These are phyloP conservation scores for Fusarium napiforme DNA, from an alignment of 2,329 filamentous ascomycete genomes.

Conservation along the genomic window DNA sequence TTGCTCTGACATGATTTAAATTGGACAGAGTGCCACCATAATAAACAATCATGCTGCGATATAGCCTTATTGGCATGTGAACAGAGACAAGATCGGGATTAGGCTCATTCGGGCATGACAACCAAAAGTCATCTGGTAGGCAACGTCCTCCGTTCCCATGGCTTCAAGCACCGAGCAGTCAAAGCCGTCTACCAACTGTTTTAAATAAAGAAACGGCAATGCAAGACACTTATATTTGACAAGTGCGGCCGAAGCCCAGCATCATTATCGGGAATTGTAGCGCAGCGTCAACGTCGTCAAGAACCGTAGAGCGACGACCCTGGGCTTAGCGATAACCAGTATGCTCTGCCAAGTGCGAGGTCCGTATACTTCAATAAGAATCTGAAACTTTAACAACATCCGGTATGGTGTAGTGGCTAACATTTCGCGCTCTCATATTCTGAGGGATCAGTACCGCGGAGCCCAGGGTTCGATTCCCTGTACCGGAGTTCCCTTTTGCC, in stretches of 20 bases:
- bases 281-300: accelerated
- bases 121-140: neutral
- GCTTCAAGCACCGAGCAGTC: accelerated
- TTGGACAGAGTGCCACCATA: no score
- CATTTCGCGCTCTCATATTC: slow-evolving; percentile 48
- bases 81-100: neutral
- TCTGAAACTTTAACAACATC: neutral
- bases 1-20: accelerated
- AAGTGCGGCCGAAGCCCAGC: accelerated
- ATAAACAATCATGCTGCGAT: neutral
- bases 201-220: accelerated
- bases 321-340: neutral
- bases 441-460: slow-evolving; percentile 42
- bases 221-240: neutral
- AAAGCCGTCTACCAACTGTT: accelerated
- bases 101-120: no score
- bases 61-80: neutral
- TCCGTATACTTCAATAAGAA: accelerated
- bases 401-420: slow-evolving; percentile 51
- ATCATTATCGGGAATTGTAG: neutral
- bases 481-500: slow-evolving; percentile 30
- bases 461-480: slow-evolving; percentile 46
- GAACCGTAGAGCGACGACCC: accelerated
- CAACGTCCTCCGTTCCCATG: neutral
- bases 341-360: accelerated